These are phyloP conservation scores for Sphagnum fallax DNA, from an alignment of 228 moss, liverwort and hornwort species.

Conservation along the genomic window DNA sequence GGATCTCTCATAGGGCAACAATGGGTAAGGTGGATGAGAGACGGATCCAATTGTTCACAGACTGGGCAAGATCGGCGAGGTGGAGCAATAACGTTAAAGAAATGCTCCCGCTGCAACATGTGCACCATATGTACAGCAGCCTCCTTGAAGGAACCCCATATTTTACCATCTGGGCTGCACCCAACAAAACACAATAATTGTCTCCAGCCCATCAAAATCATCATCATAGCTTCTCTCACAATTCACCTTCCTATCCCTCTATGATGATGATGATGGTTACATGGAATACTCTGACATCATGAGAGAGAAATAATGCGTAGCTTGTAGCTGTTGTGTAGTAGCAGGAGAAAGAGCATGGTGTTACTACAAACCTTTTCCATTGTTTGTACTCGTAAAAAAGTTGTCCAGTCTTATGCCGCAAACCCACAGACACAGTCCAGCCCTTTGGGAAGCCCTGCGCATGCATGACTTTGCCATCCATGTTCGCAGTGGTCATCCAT, in stretches of 20 bases:
- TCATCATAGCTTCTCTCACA: background rate
- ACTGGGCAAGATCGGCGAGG: background rate
- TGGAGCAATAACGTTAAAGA: slow-evolving; percentile 4
- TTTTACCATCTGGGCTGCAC: slow-evolving; percentile 44
- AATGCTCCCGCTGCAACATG: slow-evolving; percentile 14
- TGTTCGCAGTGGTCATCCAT: slow-evolving; percentile 22
- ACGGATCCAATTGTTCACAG: background rate
- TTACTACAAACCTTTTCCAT: slow-evolving; percentile 31
- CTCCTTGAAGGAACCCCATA: slow-evolving; percentile 39
- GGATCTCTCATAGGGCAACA: slow-evolving; percentile 1
- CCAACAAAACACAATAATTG: slow-evolving; percentile 3
- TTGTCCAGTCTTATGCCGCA: slow-evolving; percentile 27
- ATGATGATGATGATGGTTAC: no score
- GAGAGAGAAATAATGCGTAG: no score
- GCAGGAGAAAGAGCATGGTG: no score
- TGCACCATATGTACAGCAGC: slow-evolving; percentile 31
- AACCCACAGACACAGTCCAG: slow-evolving; percentile 44
- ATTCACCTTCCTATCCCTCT: background rate
- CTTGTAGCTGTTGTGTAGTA: no score
- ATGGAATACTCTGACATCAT: no score
- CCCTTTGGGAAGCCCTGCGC: slow-evolving; percentile 41
- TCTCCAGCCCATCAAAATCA: background rate
- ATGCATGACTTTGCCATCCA: slow-evolving; percentile 30
- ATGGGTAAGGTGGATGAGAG: slow-evolving; percentile 1
- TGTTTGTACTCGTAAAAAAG: slow-evolving; percentile 34